Conservation (phyloP, 1,284 basidiomycete genomes). For the Boletus semigastroideus region DNA sequence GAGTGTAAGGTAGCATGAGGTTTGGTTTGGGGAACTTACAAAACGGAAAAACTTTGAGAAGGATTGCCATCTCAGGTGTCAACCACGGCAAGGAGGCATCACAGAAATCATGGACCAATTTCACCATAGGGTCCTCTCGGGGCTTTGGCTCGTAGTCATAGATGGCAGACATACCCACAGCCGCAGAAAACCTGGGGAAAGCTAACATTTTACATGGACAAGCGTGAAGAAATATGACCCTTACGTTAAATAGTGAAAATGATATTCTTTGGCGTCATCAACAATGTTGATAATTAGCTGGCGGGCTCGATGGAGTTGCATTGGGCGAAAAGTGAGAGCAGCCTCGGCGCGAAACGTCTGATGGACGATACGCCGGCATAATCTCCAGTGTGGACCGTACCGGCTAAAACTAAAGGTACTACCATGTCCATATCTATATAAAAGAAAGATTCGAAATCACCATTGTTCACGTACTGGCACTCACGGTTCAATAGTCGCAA, state of each 20-base stretch:
- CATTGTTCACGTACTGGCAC: not conserved
- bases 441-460: not conserved
- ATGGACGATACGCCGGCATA: constrained; percentile 4
- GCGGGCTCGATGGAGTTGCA: constrained; percentile 9
- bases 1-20: not conserved
- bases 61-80: not conserved
- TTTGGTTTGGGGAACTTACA: not conserved
- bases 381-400: constrained; percentile 8
- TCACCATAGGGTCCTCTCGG: not conserved
- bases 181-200: not conserved
- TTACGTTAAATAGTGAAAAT: not conserved
- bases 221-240: not conserved
- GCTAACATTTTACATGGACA: not conserved
- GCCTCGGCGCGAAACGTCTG: constrained; percentile 4
- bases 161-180: not conserved
- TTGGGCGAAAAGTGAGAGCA: not conserved
- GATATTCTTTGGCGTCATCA: not conserved
- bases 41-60: constrained; percentile 17
- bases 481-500: constrained; percentile 8
- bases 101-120: not conserved
- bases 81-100: not conserved
- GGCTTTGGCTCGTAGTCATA: constrained; percentile 1
- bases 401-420: not conserved
- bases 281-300: not conserved
- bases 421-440: constrained; percentile 5